Base-by-base conservation (phyloP, 2,329 filamentous ascomycete genomes). In the Zymoseptoria crescenta region DNA sequence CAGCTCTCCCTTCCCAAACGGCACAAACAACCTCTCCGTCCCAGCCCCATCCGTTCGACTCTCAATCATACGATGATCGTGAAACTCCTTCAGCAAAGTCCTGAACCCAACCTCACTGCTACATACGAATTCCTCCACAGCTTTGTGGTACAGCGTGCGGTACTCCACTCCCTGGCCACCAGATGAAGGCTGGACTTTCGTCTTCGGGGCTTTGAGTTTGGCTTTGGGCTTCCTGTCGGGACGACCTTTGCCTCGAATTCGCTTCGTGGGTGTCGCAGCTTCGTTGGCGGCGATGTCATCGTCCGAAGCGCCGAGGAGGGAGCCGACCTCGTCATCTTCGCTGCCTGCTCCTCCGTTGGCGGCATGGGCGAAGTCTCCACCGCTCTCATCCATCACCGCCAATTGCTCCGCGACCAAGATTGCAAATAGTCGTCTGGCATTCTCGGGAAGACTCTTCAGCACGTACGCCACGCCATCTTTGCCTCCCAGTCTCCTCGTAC, bases 41-140 rank as follows among this genome's bases (percentile, higher is more conserved):
- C 94, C 94, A 58, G 92, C 79, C 0, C 83, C 82, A 73, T 99
- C 93, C 70, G 93, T 93, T 62, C 86, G 84, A 62, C 89, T 95
- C 57, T 90, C 90, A 63, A 99, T 88, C 85, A 99, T 97, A 70
- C 96, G 91, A 77, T 99, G 94, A 69, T 99, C 94, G 72, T 96
- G 91, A 73, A 99, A 94, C 82, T 99, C 94, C 76, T 97, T 97
- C 63, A 99, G 75, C 71, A 99, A 74, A 27, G 92, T 96, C 61
- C 94, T 83, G 77, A 97, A 97, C 62, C 90, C 91, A 83, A 97
- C 91, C 76, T 97, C 94, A 61, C 89, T 96, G 67, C 89, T 94
- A 73, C 93, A 96, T 54, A 99, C 94, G 73, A 99, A 97, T 70
- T 96, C 91, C 75, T 96, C 92, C 4, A 93, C 88, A 2, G 94